Percentiles rank a stretch among this genome's conserved stretches.
Conservation (phyloP, 768 basidiomycete species). For the Clitopilus passeckerianus region DNA sequence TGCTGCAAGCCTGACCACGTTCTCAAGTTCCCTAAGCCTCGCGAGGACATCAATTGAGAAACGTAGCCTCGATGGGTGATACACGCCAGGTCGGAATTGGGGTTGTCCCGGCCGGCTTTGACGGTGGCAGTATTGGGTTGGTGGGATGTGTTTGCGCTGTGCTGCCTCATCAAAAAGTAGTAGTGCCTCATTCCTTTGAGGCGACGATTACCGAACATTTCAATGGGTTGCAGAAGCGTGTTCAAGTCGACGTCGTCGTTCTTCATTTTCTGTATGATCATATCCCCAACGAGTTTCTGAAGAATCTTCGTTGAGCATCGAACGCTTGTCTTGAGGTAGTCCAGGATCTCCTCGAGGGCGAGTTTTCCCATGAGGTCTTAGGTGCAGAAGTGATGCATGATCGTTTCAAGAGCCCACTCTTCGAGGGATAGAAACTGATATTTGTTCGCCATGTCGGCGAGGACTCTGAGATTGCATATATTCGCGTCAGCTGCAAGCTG, state of each 20-base stretch:
- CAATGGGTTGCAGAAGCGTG: background rate
- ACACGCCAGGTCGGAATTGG: background rate
- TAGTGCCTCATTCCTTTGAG: background rate
- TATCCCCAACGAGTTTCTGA: background rate
- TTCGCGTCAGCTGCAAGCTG: background rate
- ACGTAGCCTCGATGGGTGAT: background rate
- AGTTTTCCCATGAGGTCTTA: background rate
- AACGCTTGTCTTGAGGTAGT: background rate
- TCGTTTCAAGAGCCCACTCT: constrained; percentile 24
- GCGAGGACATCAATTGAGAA: no score
- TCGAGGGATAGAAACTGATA: constrained; percentile 48
- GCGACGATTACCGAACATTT: background rate
- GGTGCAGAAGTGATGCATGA: background rate
- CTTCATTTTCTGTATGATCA: background rate
- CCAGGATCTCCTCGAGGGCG: background rate
- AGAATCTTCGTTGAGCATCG: background rate
- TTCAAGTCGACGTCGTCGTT: background rate
- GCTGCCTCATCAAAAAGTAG: background rate
- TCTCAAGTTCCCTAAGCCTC: no score
- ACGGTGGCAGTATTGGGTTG: background rate
- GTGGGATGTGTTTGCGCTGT: background rate
- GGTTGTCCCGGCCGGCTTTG: background rate
- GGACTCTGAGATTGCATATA: background rate
- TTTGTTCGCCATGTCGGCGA: constrained; percentile 43
- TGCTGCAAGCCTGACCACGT: no score